Conservation (phyloP, 768 basidiomycete species). For the Phylloporus sp. region DNA sequence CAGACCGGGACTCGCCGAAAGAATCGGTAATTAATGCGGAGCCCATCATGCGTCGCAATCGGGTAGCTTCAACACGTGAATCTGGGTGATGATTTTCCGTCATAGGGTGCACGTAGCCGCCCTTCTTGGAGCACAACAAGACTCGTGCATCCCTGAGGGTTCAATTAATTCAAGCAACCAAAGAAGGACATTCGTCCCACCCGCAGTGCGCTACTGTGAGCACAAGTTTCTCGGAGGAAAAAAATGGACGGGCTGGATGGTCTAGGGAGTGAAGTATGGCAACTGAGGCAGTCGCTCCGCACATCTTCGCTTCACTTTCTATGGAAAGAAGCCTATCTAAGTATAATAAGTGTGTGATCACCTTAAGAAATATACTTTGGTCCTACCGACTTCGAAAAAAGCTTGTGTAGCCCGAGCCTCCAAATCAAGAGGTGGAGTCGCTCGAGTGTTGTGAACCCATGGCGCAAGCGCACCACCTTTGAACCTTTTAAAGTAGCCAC, state of each 20-base stretch:
- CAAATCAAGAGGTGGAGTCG: constrained; percentile 52
- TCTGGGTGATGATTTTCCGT: constrained; percentile 98
- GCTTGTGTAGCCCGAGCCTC: constrained; percentile 84
- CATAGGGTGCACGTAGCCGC: constrained; percentile 75
- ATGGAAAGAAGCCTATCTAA: constrained; percentile 71
- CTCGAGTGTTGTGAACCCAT: constrained; percentile 45
- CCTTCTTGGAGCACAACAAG: constrained; percentile 69
- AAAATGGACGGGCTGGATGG: constrained; percentile 75
- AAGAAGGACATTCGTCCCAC: constrained; percentile 38
- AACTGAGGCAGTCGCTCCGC: constrained; percentile 90
- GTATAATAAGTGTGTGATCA: constrained; percentile 5
- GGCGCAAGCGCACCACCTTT: constrained; percentile 72
- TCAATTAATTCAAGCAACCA: constrained; percentile 9
- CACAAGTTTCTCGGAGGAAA: constrained; percentile 66
- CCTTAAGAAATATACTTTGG: neutral
- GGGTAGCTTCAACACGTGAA: constrained; percentile 75
- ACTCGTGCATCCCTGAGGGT: constrained; percentile 79
- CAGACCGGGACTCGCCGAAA: constrained; percentile 85
- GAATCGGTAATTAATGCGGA: constrained; percentile 88
- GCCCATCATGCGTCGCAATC: constrained; percentile 87
- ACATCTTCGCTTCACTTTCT: constrained; percentile 64
- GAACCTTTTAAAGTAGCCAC: constrained; percentile 91
- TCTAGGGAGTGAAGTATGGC: constrained; percentile 91
- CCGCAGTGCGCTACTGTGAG: constrained; percentile 93
- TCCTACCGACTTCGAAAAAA: constrained; percentile 73